Evolutionary conservation across 257 asterid species (phyloP).

Genomic region (Marsdenia floribunda): DNA sequence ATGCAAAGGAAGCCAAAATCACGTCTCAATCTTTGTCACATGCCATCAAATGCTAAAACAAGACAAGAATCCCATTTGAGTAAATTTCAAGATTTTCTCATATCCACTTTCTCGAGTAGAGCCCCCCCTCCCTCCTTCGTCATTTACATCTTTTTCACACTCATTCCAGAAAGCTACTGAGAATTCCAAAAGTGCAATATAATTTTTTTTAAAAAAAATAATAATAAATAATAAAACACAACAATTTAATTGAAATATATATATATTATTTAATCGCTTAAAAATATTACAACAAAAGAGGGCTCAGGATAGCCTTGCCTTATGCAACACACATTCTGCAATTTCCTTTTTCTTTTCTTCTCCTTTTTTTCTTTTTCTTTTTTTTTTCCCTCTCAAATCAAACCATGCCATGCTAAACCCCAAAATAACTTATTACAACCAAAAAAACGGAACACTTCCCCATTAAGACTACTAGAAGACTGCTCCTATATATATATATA

Average conservation of each 20-base stretch:
- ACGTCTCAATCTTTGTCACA: neutral
- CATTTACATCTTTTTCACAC: too few relatives aligned
- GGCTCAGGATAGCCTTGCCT: neutral
- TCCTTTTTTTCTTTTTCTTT: neutral
- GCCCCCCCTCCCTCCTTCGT: too few relatives aligned
- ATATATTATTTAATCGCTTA: neutral
- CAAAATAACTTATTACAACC: neutral
- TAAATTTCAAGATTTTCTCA: neutral
- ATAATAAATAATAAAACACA: too few relatives aligned
- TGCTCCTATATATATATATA: neutral
- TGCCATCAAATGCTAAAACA: too few relatives aligned
- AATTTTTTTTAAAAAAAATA: too few relatives aligned
- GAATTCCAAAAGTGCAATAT: too few relatives aligned
- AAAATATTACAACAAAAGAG: neutral
- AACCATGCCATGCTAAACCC: neutral
- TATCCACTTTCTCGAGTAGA: too few relatives aligned
- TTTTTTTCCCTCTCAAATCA: neutral
- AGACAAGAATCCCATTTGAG: neutral
- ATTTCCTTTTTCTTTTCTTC: too few relatives aligned
- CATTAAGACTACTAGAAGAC: neutral
- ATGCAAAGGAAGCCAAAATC: neutral
- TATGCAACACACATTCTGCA: too few relatives aligned
- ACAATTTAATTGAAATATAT: too few relatives aligned
- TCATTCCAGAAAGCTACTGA: too few relatives aligned
- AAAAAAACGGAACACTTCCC: neutral